phyloP scores from a whole-genome alignment of 1,284 basidiomycete genomes.

The Anthracocystis panici-leucophaei region DNA sequence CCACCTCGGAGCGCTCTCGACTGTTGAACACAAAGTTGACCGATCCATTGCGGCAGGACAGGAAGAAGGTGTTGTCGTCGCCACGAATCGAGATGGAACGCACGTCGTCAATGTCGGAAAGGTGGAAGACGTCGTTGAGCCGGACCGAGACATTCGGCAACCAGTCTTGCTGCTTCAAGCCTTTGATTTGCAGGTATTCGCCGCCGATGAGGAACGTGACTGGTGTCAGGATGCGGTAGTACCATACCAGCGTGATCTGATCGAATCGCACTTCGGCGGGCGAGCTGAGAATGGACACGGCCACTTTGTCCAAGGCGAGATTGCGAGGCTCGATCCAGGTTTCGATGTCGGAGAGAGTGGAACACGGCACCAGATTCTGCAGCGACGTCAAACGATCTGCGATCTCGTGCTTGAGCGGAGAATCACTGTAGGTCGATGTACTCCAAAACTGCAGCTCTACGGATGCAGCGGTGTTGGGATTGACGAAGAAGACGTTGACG shows the following conservation, averaged over 20 bases:
- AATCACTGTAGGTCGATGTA: constrained; percentile 27
- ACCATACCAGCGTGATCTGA: constrained; percentile 65
- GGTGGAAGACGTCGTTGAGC: constrained; percentile 64
- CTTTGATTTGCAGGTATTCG: constrained; percentile 63
- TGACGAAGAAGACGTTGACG: constrained; percentile 57
- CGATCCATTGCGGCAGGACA: constrained; percentile 61
- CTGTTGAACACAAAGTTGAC: constrained; percentile 65
- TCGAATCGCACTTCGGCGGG: constrained; percentile 51
- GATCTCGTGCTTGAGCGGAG: constrained; percentile 35
- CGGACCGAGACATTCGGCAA: constrained; percentile 36
- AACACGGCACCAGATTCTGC: constrained; percentile 42
- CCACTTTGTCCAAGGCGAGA: constrained; percentile 50
- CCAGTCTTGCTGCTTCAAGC: constrained; percentile 60
- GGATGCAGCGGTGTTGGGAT: constrained; percentile 56
- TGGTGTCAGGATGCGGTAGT: constrained; percentile 61
- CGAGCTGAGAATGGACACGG: constrained; percentile 49
- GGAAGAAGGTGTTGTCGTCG: constrained; percentile 66
- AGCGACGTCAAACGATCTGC: constrained; percentile 38
- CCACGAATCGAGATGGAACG: constrained; percentile 62
- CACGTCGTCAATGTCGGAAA: constrained; percentile 66
- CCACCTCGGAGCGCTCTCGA: constrained; percentile 60
- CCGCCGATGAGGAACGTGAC: constrained; percentile 61
- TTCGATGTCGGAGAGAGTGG: constrained; percentile 54
- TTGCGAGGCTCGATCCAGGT: constrained; percentile 58
- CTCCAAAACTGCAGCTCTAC: constrained; percentile 48